Conservation (phyloP, 148 eudicot genomes). For the Rhododendron kiyosumense region DNA sequence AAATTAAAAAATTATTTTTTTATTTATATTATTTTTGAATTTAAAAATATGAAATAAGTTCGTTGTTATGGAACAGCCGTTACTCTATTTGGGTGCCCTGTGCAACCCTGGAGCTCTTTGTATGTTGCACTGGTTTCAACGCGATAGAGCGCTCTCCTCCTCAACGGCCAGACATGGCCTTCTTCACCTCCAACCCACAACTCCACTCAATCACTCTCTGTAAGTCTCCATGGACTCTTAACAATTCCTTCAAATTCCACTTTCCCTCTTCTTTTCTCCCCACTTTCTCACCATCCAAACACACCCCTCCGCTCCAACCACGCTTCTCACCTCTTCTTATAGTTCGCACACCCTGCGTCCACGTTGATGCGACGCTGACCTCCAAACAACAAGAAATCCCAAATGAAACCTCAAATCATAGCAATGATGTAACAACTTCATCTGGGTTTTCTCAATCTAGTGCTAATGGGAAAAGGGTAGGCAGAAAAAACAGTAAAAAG, state of each 20-base stretch:
- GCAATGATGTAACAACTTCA: conserved; percentile 15
- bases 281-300: conserved; percentile 33
- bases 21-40: no score
- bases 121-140: conserved; percentile 1
- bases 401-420: conserved; percentile 11
- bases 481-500: conserved; percentile 4
- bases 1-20: no score
- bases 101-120: no score
- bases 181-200: conserved; percentile 41
- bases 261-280: conserved; percentile 16
- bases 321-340: conserved; percentile 29
- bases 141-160: conserved; percentile 4
- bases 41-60: no score
- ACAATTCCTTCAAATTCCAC: conserved; percentile 29
- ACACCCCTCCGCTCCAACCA: neutral
- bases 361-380: conserved; percentile 14
- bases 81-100: no score
- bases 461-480: conserved; percentile 24
- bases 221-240: conserved; percentile 37
- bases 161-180: conserved; percentile 76
- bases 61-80: no score
- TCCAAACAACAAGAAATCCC: conserved; percentile 20
- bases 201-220: conserved; percentile 34
- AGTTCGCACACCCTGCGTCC: conserved; percentile 22
- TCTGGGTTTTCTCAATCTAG: conserved; percentile 30